A percentile compares a stretch with the other conserved stretches of the same genome.
Evolutionary conservation across 306 rosid genomes (phyloP).

Genomic region (Echinosophora koreensis): DNA sequence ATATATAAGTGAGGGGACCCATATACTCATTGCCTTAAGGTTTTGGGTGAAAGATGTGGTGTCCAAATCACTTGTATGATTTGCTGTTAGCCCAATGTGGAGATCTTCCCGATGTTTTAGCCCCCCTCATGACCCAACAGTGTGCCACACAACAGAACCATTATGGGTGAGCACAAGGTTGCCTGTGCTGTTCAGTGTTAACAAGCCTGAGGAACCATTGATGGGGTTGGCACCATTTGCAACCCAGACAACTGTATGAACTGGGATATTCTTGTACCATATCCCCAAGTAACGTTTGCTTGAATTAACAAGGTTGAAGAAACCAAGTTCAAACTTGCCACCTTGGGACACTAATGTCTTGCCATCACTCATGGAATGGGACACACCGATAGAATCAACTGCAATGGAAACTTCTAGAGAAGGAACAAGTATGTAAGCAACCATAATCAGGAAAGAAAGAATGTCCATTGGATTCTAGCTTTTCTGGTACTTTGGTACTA

Average conservation of each 20-base stretch:
- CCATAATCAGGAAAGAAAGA: neutral
- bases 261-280: slow-evolving; percentile 38
- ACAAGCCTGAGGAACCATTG: slow-evolving; percentile 41
- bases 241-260: slow-evolving; percentile 36
- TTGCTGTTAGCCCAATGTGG: no score
- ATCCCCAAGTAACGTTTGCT: slow-evolving; percentile 39
- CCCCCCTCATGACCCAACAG: no score
- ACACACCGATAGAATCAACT: neutral
- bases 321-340: slow-evolving; percentile 43
- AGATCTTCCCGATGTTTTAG: no score
- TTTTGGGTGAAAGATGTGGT: no score
- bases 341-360: slow-evolving; percentile 36
- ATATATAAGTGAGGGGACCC: no score
- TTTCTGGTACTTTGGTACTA: neutral
- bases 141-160: slow-evolving; percentile 38
- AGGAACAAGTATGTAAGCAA: slow-evolving; percentile 2
- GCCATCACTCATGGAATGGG: slow-evolving; percentile 5
- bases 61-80: no score
- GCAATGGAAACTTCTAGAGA: neutral
- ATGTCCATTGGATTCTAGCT: slow-evolving; percentile 4
- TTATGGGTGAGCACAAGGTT: slow-evolving; percentile 35
- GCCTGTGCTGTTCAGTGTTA: neutral
- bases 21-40: no score
- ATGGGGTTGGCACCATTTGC: neutral
- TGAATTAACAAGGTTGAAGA: slow-evolving; percentile 44